These are phyloP conservation scores for Mycena maculata DNA, from an alignment of 768 basidiomycete genomes.

Conservation along the genomic window DNA sequence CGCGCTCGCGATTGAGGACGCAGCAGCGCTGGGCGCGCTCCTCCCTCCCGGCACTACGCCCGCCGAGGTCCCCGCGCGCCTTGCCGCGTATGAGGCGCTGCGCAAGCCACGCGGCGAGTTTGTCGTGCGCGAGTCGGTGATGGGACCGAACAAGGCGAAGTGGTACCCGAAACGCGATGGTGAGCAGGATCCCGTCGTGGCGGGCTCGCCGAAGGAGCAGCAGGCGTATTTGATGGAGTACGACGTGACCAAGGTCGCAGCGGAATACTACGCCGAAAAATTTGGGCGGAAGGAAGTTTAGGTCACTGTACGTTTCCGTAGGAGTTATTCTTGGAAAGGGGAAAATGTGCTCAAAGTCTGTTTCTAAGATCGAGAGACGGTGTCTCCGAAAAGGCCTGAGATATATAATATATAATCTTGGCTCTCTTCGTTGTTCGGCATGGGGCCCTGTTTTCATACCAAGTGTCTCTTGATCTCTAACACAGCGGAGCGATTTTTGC, in stretches of 20 bases:
- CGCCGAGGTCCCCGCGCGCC: slow-evolving; percentile 5
- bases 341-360: no score
- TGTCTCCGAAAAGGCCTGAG: no score
- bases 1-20: slow-evolving; percentile 40
- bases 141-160: slow-evolving; percentile 2
- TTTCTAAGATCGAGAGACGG: no score
- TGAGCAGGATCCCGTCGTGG: not conserved
- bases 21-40: slow-evolving; percentile 12
- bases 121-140: slow-evolving; percentile 1
- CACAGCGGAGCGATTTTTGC: no score
- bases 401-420: no score
- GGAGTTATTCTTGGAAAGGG: no score
- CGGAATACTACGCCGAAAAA: not conserved
- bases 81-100: slow-evolving; percentile 13
- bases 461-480: no score
- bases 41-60: slow-evolving; percentile 5
- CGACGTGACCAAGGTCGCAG: not conserved
- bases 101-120: slow-evolving; percentile 20
- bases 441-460: no score
- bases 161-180: not conserved
- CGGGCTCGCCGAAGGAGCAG: not conserved
- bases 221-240: not conserved
- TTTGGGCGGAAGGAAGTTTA: no score
- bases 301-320: no score
- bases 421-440: no score